Evolutionary conservation across 2,329 filamentous ascomycete species (phyloP), one percentile per base, ranked within the genome.

Genomic region (Trichoderma koningiopsis): DNA sequence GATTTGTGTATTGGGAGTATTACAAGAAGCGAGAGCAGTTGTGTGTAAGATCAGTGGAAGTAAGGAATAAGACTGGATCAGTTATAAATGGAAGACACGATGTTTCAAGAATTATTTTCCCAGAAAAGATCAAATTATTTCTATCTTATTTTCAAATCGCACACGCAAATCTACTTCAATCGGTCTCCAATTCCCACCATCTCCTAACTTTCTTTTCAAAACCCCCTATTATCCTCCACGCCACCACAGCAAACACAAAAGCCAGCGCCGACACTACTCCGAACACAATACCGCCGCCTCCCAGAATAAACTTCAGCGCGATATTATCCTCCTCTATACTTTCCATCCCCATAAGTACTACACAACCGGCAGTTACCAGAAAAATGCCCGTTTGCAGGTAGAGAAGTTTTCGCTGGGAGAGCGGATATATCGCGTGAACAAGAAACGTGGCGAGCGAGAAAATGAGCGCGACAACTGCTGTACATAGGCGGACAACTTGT

Each of bases 361-460:
- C 73, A 0, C 73, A 69, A 1, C 55, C 49, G 1, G 75, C 75
- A 2, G 75, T 73, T 5, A 75, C 52, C 4, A 69, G 16, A 1
- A 78, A 72, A 8, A 77, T 74, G 1, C 71, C 70, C 0, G 74
- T 75, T 52, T 79, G 75, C 0, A 77, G 68, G 37, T 74, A 76
- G 2, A 79, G 71, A 0, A 77, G 64, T 0, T 70, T 73, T 2
- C 76, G 70, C 0, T 75, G 70, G 0, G 77, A 78, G 4, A 79
- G 72, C 1, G 73, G 56, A 2, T 70, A 72, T 24, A 71, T 65
- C 65, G 79, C 78, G 68, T 78, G 74, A 11, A 71, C 47, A 29
- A 77, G 31, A 1, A 79, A 67, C 11, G 73, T 72, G 2, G 37
- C 63, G 8, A 74, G 72, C 49, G 73, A 77, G 33, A 76, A 35